Evolutionary conservation across 1,284 basidiomycete species (phyloP).

Genomic region (Trametes pubescens): DNA sequence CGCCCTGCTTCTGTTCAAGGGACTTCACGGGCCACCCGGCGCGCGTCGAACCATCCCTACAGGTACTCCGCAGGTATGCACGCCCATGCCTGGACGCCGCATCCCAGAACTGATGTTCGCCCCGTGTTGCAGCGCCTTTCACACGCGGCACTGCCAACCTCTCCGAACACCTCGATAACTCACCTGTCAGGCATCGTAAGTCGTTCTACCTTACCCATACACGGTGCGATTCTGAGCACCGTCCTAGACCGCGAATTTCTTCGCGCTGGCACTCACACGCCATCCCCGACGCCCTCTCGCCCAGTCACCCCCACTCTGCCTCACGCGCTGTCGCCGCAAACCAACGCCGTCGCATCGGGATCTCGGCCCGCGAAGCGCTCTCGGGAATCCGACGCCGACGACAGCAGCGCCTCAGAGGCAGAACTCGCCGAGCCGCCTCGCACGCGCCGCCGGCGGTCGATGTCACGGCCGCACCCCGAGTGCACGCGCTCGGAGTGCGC

Average conservation of each 20-base stretch:
- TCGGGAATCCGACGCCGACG: background rate
- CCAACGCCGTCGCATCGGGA: background rate
- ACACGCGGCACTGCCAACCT: background rate
- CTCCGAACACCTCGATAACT: background rate
- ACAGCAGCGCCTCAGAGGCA: background rate
- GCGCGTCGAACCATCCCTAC: background rate
- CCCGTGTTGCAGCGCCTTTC: background rate
- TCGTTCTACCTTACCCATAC: background rate
- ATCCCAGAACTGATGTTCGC: background rate
- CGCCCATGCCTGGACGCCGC: too few relatives aligned
- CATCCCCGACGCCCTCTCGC: background rate
- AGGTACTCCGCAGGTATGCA: background rate
- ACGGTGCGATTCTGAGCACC: background rate
- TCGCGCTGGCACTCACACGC: background rate
- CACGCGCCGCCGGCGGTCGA: conserved; percentile 5
- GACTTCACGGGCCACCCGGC: background rate
- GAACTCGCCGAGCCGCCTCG: background rate
- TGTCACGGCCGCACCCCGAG: background rate
- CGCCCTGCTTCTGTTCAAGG: too few relatives aligned
- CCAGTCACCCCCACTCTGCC: background rate
- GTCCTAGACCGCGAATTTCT: background rate
- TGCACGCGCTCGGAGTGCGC: conserved; percentile 9
- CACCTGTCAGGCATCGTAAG: conserved; percentile 1
- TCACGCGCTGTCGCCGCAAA: background rate
- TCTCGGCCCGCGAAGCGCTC: background rate